Evolutionary conservation across 2,329 filamentous ascomycete species (phyloP), one percentile per base, ranked within the genome.

Genomic region (Penicillium sp.): DNA sequence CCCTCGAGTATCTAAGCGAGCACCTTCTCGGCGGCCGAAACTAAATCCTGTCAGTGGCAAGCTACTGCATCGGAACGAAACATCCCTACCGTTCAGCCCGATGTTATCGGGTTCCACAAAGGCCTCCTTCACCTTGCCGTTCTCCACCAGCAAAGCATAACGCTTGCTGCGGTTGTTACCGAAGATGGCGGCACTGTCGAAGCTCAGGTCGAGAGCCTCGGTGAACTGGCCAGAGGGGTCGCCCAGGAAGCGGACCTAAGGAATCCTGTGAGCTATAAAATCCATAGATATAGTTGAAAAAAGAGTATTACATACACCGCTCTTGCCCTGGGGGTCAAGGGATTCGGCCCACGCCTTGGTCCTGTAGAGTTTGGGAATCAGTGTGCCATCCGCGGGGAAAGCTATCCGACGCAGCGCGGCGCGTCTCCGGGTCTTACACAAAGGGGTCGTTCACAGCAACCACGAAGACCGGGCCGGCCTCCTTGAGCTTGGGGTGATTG

Each of bases 381-480:
- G 54, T 23, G 26, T 48, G 28, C 31, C 18, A 31, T 37, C 36
- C 24, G 18, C 42, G 11, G 28, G 48, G 40, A 45, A 40, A 31
- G 33, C 48, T 48, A 16, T 28, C 24, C 21, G 5, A 23, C 14
- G 23, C 24, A 43, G n/a, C 14, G 23, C 39, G 34, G 5, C 34
- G 24, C 34, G 23, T 50, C 36, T 23, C 28, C 29, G 42, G 39
- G 43, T 77, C 89, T 76, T 81, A 95, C 90, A 96, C 92, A 72
- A 97, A 97, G 18, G 92, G 85, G 72, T 97, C 93, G 72, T 97
- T 97, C 71, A 97, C 92, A 14, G 90, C 87, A 52, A 97, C 86
- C 36, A 97, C 91, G 68, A 95, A 96, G 42, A 96, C 90, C 67
- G 89, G 82, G 45, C 92, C 92, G 26, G 90, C 91, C 56, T 87